A percentile compares a stretch with the other conserved stretches of the same genome.
Conservation (phyloP, 2,329 filamentous ascomycete species). For the Arthrobotrys musiformis region DNA sequence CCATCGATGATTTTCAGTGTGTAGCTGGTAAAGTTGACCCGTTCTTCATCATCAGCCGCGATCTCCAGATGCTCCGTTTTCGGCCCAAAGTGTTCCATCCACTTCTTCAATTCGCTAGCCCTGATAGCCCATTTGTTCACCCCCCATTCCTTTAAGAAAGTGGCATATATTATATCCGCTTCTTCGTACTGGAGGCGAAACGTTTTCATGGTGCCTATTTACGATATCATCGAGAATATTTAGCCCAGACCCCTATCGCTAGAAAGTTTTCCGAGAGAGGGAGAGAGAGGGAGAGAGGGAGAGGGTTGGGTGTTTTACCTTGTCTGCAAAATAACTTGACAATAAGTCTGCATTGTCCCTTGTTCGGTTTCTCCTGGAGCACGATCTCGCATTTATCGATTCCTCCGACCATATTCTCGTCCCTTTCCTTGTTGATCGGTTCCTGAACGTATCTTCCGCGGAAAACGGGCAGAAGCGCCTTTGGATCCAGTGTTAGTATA, state of each 20-base stretch:
- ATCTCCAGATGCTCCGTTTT: constrained; percentile 69
- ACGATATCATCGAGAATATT: constrained; percentile 40
- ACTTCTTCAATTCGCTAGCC: constrained; percentile 66
- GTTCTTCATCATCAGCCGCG: constrained; percentile 64
- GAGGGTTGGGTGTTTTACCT: constrained; percentile 60
- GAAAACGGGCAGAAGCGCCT: constrained; percentile 67
- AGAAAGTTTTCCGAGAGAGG: too few species aligned
- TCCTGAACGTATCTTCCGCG: constrained; percentile 66
- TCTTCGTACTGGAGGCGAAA: constrained; percentile 69
- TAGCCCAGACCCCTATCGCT: too few species aligned
- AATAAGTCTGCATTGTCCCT: constrained; percentile 67
- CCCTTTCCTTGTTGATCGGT: constrained; percentile 63
- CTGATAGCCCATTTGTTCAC: constrained; percentile 67
- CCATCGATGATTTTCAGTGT: constrained; percentile 68
- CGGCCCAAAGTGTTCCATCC: constrained; percentile 68
- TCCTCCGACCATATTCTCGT: constrained; percentile 60
- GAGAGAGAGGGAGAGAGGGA: too few species aligned
- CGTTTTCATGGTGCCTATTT: constrained; percentile 67
- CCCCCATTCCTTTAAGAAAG: constrained; percentile 59
- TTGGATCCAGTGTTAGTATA: neutral
- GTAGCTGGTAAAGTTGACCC: constrained; percentile 68
- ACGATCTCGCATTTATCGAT: constrained; percentile 68
- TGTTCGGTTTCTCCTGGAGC: constrained; percentile 65
- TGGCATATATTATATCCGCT: constrained; percentile 67
- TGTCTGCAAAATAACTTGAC: constrained; percentile 68